Percentiles rank a stretch among this genome's conserved stretches.
Evolutionary conservation across 345 rosid genomes (phyloP).

Genomic region (Erodium maritimum): DNA sequence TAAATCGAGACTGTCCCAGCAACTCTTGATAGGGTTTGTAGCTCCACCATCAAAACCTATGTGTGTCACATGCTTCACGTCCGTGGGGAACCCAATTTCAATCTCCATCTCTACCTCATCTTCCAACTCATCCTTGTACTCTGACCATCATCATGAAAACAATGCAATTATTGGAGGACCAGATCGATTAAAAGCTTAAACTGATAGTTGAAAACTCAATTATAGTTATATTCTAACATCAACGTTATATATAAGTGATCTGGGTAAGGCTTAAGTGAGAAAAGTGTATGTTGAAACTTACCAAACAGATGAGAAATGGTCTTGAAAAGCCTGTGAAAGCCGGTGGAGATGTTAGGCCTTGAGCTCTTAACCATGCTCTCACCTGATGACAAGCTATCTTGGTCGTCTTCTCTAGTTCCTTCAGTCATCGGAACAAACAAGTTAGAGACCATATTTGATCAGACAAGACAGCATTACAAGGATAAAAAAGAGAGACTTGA

Average conservation of each 20-base stretch:
- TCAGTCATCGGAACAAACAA: neutral
- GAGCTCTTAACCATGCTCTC: conserved; percentile 38
- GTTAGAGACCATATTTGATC: neutral
- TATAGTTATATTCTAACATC: too few species aligned
- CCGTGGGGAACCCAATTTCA: conserved; percentile 67
- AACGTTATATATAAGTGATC: neutral
- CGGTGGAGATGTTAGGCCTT: conserved; percentile 48
- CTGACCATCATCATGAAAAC: too few species aligned
- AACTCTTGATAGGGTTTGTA: conserved; percentile 15
- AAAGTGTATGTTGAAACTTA: too few species aligned
- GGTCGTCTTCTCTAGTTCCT: conserved; percentile 23
- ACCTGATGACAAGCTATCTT: conserved; percentile 34
- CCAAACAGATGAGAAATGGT: conserved; percentile 57
- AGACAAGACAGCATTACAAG: neutral
- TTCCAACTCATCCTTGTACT: conserved; percentile 40
- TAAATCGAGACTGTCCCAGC: too few species aligned
- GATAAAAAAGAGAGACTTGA: conserved; percentile 20
- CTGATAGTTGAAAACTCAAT: too few species aligned
- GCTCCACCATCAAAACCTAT: conserved; percentile 45
- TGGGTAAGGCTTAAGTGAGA: too few species aligned
- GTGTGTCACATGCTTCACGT: conserved; percentile 72
- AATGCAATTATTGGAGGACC: too few species aligned
- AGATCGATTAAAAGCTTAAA: too few species aligned
- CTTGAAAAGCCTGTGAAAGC: conserved; percentile 51
- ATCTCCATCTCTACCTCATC: conserved; percentile 29